Base-by-base conservation (phyloP, 2,329 filamentous ascomycete species). In the Paecilomyces formosus region DNA sequence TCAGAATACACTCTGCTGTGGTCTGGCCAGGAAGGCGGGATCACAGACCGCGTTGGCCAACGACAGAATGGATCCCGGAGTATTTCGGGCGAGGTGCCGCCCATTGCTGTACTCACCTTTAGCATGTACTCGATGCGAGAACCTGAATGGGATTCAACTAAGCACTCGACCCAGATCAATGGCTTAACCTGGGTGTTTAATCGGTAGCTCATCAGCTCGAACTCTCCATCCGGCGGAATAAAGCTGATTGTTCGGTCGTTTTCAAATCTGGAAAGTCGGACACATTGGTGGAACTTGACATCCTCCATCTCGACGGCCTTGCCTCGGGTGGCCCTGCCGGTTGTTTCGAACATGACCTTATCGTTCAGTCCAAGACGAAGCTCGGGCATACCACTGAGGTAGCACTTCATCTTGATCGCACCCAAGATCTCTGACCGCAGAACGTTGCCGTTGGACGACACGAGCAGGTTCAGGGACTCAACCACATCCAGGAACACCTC, bases 301-400 rank as follows among this genome's bases (percentile, higher is more conserved):
- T 99, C 94, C 71, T 99, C 94, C 94, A 99, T 99, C 78, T 99
- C 94, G 63, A 99, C 94, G 9, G 94, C 90, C 78, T 99, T 99
- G 61, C 94, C 94, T 69, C 94, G 82, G 49, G 93, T 97, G 15
- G 93, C 91, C 61, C 94, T 85, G 28, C 94, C 94, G 0, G 94
- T 99, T 3, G 92, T 96, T 78, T 99, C 94, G 71, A 99, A 99
- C 94, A 99, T 99, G 75, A 91, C 94, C 78, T 99, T 99, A 81
- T 99, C 94, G 79, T 99, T 99, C 71, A 99, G 79, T 3, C 94
- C 94, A 55, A 99, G 78, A 28, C 94, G 88, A 69, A 99, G 78
- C 78, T 99, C 94, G 11, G 94, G 94, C 94, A 99, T 99, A 59
- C 94, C 94, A 53, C 91, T 96, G 15, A 99, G 82, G 72, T 99